Evolutionary conservation across 1,139 yeast genomes (phyloP), one percentile per base, ranked within the genome.

Genomic region (Geotrichum cucujoidarum): DNA sequence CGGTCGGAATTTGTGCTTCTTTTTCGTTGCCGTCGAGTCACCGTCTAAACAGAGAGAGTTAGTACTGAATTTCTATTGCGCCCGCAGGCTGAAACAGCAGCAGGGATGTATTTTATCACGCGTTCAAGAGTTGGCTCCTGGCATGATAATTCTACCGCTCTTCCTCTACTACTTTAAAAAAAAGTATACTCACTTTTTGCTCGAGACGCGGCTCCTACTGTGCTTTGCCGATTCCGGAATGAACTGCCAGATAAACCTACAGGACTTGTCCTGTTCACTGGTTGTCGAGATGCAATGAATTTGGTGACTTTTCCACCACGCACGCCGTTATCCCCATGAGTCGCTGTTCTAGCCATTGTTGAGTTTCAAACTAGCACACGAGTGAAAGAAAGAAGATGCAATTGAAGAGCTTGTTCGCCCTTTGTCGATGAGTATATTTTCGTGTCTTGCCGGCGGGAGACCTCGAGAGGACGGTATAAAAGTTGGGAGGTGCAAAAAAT

Each of bases 1-100:
- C 0, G 94, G 92, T 50, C 75, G 75, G 59, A 77, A 82, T 51
- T 87, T 69, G 51, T 77, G 73, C 55, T 75, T 75, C 41, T 61
- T 56, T 21, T 54, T 54, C 14, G 43, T 37, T n/a, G 57, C 53
- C 22, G 39, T 38, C 13, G 54, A 53, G 36, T 46, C 57, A n/a
- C 57, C 60, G 11, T 53, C 57, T 43, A 34, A 11, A 20, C n/a
- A 3, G 14, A 17, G 17, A 34, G n/a, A 8, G 40, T 37, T 36
- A 43, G 31, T 10, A 27, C 37, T 30, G 46, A 49, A 7, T n/a
- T 18, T 13, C 17, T 20, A 2, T 14, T 18, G 20, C 20, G 13
- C 22, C 16, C 3, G 27, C 24, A 11, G 14, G 10, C 31, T 25
- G 21, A 37, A 11, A 20, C 13, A 37, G 7, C 29, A 37, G 20